These are phyloP conservation scores for Brassica hybrid DNA, from an alignment of 441 rosid genomes.

Conservation along the genomic window DNA sequence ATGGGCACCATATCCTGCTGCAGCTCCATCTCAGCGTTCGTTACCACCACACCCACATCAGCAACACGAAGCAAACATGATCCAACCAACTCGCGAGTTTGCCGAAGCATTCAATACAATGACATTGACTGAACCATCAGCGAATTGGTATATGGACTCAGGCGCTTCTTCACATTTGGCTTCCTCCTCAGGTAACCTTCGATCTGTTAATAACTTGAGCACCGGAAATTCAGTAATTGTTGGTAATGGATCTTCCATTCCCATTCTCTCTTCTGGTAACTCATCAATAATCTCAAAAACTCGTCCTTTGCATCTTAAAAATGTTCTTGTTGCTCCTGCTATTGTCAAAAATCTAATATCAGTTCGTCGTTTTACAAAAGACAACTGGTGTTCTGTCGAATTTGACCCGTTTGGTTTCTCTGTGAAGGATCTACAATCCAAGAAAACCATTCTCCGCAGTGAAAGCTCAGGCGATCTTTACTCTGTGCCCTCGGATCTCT, in stretches of 20 bases:
- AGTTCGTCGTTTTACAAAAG: neutral
- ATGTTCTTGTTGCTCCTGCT: neutral
- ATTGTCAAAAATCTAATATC: neutral
- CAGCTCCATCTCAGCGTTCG: too few species aligned
- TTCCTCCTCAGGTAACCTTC: neutral
- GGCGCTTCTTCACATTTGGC: neutral
- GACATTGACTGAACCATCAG: neutral
- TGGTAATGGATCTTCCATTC: neutral
- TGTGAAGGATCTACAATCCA: neutral
- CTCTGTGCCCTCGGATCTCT: neutral
- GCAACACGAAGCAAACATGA: too few species aligned
- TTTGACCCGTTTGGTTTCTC: neutral
- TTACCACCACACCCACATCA: too few species aligned
- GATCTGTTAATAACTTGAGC: neutral
- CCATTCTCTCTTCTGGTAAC: neutral
- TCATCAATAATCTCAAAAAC: neutral
- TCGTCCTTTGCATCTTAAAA: neutral
- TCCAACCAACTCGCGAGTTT: neutral
- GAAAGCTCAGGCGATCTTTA: neutral
- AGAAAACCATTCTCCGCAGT: neutral
- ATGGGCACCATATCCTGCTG: too few species aligned
- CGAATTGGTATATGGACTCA: neutral
- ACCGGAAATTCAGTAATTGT: neutral
- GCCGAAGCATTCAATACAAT: neutral
- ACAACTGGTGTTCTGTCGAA: neutral